Evolutionary conservation across 2,329 filamentous ascomycete genomes (phyloP), one percentile per base, ranked within the genome.

Genomic region (Alternaria novae-zelandiae): DNA sequence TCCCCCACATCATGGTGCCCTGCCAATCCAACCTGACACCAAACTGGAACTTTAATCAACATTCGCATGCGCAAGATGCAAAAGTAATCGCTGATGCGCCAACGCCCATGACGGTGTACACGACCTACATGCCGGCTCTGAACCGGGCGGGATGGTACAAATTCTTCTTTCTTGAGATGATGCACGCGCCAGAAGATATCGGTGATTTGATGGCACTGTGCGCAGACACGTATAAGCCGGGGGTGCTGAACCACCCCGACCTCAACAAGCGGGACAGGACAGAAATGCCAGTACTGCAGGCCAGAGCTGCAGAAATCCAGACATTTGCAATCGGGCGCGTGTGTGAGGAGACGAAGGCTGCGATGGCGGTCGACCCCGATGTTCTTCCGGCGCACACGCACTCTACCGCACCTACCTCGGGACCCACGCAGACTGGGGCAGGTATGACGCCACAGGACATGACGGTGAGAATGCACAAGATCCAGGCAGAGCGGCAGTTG

Each of bases 141-240:
- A 79, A 78, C 32, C 74, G 76, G 6, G 70, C 76, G 9, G 78
- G 76, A 3, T 79, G 75, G 75, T 79, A 78, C 66, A 78, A 78
- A 50, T 78, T 73, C 32, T 70, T 79, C 49, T 78, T 79, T 50
- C 66, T 78, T 7, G 73, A 77, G 41, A 63, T 73, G 57, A 59
- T 76, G 60, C 65, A 72, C 17, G 71, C 73, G 51, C 70, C 74
- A 8, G 70, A 75, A 12, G 62, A 68, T 15, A 67, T 78, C n/a
- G 68, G 70, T 32, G 75, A 74, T 55, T 54, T 77, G 44, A 46
- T 79, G 54, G 43, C 66, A 9, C 64, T 77, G 17, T 79, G 77
- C 62, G 62, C 63, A 13, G 77, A 79, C 53, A 70, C 70, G 2
- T 78, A 79, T 63, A 75, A 72, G 57, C 76, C 76, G 10, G 66